phyloP scores from a whole-genome alignment of 306 rosid species.

The Psophocarpus tetragonolobus region DNA sequence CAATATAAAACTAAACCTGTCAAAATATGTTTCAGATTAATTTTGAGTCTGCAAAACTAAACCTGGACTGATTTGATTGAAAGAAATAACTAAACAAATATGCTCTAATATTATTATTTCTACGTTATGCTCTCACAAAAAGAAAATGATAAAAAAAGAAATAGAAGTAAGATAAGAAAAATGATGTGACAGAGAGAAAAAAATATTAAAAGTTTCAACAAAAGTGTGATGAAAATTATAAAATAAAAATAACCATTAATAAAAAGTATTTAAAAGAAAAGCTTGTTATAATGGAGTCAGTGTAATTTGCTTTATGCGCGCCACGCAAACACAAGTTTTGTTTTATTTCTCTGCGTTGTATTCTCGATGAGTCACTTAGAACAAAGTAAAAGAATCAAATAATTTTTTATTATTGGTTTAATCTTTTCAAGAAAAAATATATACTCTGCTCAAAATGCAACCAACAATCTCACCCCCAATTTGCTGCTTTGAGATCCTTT shows the following conservation, averaged over 20 bases:
- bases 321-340: background rate
- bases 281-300: background rate
- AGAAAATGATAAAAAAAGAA: background rate
- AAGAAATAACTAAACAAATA: too few relatives aligned
- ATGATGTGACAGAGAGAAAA: background rate
- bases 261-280: background rate
- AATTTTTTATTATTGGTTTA: background rate
- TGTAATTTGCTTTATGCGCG: background rate
- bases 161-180: background rate
- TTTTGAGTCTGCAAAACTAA: too few relatives aligned
- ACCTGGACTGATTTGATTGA: too few relatives aligned
- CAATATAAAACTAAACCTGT: too few relatives aligned
- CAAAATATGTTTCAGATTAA: too few relatives aligned
- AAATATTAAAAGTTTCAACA: background rate
- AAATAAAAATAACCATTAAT: background rate
- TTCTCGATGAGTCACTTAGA: background rate
- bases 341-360: background rate
- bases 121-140: background rate
- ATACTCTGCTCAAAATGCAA: background rate
- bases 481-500: background rate
- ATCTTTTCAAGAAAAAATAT: background rate
- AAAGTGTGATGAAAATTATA: background rate
- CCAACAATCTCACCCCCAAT: background rate
- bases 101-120: too few relatives aligned
- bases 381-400: background rate